Evolutionary conservation across 805 yeast species (phyloP), one percentile per base, ranked within the genome.

Genomic region (Deakozyma indianensis): DNA sequence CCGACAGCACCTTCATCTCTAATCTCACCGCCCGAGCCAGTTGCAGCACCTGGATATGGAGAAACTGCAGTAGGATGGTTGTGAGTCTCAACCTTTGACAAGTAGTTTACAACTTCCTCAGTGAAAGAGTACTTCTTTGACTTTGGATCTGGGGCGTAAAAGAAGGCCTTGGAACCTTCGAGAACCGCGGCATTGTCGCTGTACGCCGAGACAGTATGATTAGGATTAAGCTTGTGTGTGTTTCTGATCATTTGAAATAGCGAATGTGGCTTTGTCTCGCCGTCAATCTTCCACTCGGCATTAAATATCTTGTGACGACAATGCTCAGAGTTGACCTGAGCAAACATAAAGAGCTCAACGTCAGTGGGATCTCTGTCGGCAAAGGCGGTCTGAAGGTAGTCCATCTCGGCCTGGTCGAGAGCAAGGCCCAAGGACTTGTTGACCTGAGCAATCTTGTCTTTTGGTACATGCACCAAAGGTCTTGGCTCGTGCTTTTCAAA

Each of bases 1-100:
- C 99, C 99, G 22, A 92, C 95, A 24, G 99, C 98, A 68, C 96
- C 98, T 69, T 92, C 99, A 65, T 92, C 99, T 73, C 99, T 84
- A 58, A 92, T 92, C 67, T 92, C 99, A 70, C 99, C 99, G 63
- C 99, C 99, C 9, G 97, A 88, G 51, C 99, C 99, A 14, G 99
- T 92, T 40, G 99, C 95, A 25, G 99, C 99, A 64, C 99, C 99
- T 2, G 98, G 88, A 67, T 86, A 92, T 35, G 99, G 99, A 22
- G 97, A 90, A 3, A 92, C 96, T 1, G 98, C 98, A 22, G 99
- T 92, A 46, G 99, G 99, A 64, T 92, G 99, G 68, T 92, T 92
- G 65, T 92, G 99, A 22, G 99, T 92, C 67, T 92, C 99, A 44
- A 92, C 98, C 64, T 92, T 92, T 59, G 88, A 84, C 54, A 92